Evolutionary conservation across 192 early-diverging fungal genomes (phyloP).

Genomic region (Coemansia sp.): DNA sequence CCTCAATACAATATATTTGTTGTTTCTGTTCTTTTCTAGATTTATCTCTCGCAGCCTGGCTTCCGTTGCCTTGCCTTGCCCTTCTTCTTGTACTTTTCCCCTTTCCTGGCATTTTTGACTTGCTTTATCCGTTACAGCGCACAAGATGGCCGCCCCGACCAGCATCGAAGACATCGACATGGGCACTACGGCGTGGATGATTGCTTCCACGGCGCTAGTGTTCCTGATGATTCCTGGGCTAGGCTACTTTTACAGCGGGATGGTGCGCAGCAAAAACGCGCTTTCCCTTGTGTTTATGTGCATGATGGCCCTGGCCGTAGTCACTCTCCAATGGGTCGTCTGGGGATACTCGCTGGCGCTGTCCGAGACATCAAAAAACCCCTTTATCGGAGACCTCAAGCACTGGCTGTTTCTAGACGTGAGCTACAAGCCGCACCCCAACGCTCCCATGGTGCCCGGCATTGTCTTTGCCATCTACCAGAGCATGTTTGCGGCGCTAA

Average conservation of each 20-base stretch:
- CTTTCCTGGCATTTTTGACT: neutral
- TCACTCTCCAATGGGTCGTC: constrained; percentile 72
- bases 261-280: constrained; percentile 74
- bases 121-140: constrained; percentile 6
- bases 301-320: constrained; percentile 67
- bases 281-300: constrained; percentile 73
- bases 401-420: constrained; percentile 63
- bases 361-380: constrained; percentile 60
- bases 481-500: constrained; percentile 76
- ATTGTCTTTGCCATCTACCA: constrained; percentile 69
- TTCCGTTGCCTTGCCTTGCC: no score
- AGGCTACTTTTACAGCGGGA: constrained; percentile 75
- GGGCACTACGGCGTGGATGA: constrained; percentile 74
- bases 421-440: constrained; percentile 54
- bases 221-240: constrained; percentile 74
- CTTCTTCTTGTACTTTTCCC: constrained; percentile 2
- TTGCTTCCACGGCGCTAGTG: constrained; percentile 65
- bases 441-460: constrained; percentile 61
- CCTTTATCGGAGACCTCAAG: constrained; percentile 69
- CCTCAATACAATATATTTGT: neutral
- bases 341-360: constrained; percentile 71
- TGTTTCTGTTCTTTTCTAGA: no score
- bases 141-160: constrained; percentile 2
- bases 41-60: no score
- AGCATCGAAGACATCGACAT: constrained; percentile 47